These are phyloP conservation scores for Trypanosoma congolense DNA, from an alignment of 208 protist genomes.

Conservation along the genomic window DNA sequence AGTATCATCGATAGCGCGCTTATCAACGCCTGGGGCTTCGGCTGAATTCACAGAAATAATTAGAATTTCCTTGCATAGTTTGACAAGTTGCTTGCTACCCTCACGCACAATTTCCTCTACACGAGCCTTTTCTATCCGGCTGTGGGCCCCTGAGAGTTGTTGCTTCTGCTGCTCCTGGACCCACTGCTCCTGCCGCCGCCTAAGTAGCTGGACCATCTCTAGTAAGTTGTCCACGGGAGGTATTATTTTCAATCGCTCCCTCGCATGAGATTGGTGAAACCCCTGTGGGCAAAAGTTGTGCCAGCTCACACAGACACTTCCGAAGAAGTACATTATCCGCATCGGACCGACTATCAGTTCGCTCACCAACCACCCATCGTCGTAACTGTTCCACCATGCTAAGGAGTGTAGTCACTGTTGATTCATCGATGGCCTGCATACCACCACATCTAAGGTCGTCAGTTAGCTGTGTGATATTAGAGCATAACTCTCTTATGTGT, in stretches of 20 bases:
- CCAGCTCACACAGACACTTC: conserved; percentile 55
- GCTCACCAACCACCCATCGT: conserved; percentile 5
- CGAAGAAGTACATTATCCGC: conserved; percentile 16
- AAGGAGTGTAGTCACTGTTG: conserved; percentile 2
- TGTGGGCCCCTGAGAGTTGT: conserved; percentile 33
- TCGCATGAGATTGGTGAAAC: conserved; percentile 6
- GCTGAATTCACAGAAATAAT: conserved; percentile 3
- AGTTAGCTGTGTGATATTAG: conserved; percentile 5
- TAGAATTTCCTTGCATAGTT: conserved; percentile 37
- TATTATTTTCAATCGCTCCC: conserved; percentile 32
- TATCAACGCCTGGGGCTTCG: conserved; percentile 15
- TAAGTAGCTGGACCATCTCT: conserved; percentile 65
- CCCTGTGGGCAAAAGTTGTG: conserved; percentile 51
- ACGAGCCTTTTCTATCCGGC: conserved; percentile 33
- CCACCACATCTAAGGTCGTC: background rate
- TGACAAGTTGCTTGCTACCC: conserved; percentile 32
- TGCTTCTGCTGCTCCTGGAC: conserved; percentile 50
- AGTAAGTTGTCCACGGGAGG: conserved; percentile 48
- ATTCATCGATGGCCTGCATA: conserved; percentile 3
- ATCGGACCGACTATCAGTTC: background rate
- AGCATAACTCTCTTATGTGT: conserved; percentile 12
- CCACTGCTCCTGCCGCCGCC: conserved; percentile 43
- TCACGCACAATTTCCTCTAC: conserved; percentile 39
- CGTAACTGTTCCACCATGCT: conserved; percentile 17
- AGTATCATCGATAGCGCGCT: conserved; percentile 5